These are phyloP conservation scores for Phyllachora maydis DNA, from an alignment of 2,329 filamentous ascomycete species.

Conservation along the genomic window DNA sequence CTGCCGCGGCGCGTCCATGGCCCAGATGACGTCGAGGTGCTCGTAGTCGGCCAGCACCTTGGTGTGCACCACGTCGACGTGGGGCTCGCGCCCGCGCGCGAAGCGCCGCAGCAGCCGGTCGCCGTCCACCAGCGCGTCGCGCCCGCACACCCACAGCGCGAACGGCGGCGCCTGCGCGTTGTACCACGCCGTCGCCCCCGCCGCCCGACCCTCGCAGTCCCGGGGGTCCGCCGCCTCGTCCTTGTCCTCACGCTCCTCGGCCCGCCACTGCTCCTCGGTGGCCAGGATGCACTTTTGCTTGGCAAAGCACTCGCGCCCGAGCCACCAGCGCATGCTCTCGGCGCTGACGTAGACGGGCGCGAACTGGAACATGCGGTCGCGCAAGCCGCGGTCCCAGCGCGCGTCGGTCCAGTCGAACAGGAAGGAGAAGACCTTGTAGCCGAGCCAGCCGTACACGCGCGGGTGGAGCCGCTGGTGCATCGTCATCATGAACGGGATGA, in stretches of 20 bases:
- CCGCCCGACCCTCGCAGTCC: slow-evolving; percentile 15
- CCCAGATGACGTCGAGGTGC: slow-evolving; percentile 90
- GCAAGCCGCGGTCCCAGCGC: slow-evolving; percentile 64
- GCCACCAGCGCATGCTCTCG: slow-evolving; percentile 91
- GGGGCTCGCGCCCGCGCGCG: slow-evolving; percentile 56
- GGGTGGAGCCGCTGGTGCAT: slow-evolving; percentile 51
- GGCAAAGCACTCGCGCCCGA: slow-evolving; percentile 66
- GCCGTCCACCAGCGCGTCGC: slow-evolving; percentile 73
- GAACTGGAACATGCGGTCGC: slow-evolving; percentile 77
- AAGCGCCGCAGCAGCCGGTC: slow-evolving; percentile 53
- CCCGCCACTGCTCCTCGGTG: slow-evolving; percentile 46
- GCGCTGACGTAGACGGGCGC: slow-evolving; percentile 77
- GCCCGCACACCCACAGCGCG: slow-evolving; percentile 72
- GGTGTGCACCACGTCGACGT: slow-evolving; percentile 60
- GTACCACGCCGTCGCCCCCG: slow-evolving; percentile 55
- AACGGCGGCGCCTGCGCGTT: slow-evolving; percentile 60
- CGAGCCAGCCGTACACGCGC: slow-evolving; percentile 55
- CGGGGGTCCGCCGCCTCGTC: slow-evolving; percentile 8
- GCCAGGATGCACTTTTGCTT: slow-evolving; percentile 69
- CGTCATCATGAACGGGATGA: slow-evolving; percentile 84
- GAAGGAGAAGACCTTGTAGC: slow-evolving; percentile 77
- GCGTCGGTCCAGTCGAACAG: slow-evolving; percentile 74
- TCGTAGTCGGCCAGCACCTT: slow-evolving; percentile 78
- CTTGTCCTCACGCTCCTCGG: slow-evolving; percentile 37
- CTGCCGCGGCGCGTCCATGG: slow-evolving; percentile 68